Evolutionary conservation across 441 rosid species (phyloP).

Genomic region (Eutrema salsugineum): DNA sequence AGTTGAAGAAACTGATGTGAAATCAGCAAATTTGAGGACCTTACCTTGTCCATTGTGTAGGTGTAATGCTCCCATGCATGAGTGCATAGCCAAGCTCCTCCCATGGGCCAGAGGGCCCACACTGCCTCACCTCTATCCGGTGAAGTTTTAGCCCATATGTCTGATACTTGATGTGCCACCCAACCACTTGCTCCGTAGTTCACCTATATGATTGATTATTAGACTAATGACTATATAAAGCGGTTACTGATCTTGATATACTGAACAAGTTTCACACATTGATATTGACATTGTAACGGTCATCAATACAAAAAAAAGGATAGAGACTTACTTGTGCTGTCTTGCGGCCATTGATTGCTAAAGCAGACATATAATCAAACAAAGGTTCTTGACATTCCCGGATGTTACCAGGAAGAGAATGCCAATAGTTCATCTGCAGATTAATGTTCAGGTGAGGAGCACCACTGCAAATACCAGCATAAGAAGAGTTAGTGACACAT

Average conservation of each 20-base stretch:
- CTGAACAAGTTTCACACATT: not conserved
- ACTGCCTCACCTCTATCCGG: conserved; percentile 59
- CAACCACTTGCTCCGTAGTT: conserved; percentile 69
- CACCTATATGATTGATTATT: conserved; percentile 40
- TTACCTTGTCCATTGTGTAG: conserved; percentile 63
- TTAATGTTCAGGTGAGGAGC: conserved; percentile 91
- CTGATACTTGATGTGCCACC: conserved; percentile 71
- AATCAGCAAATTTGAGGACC: conserved; percentile 3
- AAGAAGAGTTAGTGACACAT: conserved; percentile 19
- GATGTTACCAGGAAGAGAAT: conserved; percentile 78
- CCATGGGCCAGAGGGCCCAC: conserved; percentile 84
- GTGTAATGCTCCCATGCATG: conserved; percentile 73
- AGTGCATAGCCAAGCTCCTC: conserved; percentile 80
- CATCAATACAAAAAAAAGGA: not conserved
- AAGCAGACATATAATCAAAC: conserved; percentile 63
- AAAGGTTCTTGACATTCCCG: conserved; percentile 85
- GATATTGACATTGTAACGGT: not conserved
- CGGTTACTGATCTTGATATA: not conserved
- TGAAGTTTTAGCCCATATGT: conserved; percentile 75
- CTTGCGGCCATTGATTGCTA: conserved; percentile 75
- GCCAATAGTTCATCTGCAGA: conserved; percentile 99
- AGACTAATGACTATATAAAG: not conserved
- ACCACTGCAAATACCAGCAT: conserved; percentile 43
- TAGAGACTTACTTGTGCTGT: conserved; percentile 60
- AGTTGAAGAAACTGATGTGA: not conserved